Conservation (phyloP, 352 stramenopile species). For the Phytopythium delawarense region DNA sequence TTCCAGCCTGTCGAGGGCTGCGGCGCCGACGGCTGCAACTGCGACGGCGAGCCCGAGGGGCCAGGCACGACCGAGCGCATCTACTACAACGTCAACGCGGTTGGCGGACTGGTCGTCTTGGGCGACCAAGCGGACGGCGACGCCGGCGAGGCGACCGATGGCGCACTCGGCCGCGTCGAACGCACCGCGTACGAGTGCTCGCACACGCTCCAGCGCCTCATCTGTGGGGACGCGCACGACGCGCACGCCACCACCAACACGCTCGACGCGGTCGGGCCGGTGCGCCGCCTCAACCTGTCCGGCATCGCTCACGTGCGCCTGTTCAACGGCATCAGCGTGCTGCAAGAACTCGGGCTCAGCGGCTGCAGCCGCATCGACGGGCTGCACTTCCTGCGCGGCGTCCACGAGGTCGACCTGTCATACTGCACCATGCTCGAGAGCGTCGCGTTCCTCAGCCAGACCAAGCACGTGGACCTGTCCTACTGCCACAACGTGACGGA, state of each 20-base stretch:
- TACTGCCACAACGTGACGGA: conserved; percentile 63
- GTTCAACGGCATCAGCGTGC: conserved; percentile 44
- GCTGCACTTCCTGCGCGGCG: conserved; percentile 30
- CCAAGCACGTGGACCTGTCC: conserved; percentile 49
- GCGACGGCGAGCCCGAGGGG: conserved; percentile 7
- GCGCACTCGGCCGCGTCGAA: not conserved
- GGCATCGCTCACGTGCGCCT: conserved; percentile 42
- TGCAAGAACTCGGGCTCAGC: conserved; percentile 53
- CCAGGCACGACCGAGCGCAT: conserved; percentile 18
- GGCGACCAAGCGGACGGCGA: conserved; percentile 16
- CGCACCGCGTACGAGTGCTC: conserved; percentile 28
- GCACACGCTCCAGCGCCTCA: conserved; percentile 21
- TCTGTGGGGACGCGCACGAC: conserved; percentile 8
- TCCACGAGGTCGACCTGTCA: conserved; percentile 51
- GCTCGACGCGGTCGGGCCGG: conserved; percentile 1
- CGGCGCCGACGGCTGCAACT: not conserved
- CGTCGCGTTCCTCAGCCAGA: conserved; percentile 33
- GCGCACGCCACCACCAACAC: not conserved
- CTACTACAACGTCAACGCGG: conserved; percentile 34
- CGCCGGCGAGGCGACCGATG: conserved; percentile 8
- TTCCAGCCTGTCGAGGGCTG: conserved; percentile 41
- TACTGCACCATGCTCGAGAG: conserved; percentile 63
- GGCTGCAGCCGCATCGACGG: conserved; percentile 49
- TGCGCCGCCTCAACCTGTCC: conserved; percentile 46
- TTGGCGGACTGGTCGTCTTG: conserved; percentile 17